Base-by-base conservation (phyloP, 2,329 filamentous ascomycete genomes). In the Fusarium bactridioides region DNA sequence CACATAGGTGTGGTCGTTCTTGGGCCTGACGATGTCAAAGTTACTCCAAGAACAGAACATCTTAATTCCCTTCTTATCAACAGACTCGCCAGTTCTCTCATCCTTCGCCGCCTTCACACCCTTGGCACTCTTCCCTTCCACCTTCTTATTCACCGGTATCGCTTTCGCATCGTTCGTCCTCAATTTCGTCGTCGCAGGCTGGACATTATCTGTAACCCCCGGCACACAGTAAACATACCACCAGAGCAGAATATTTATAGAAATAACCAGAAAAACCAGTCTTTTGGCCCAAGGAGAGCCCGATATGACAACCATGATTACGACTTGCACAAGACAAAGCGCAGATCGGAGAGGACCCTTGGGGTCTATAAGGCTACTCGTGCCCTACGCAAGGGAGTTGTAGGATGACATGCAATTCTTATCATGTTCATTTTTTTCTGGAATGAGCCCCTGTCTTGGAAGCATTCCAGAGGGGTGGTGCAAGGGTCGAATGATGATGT, bases 391-490 rank as follows among this genome's bases (percentile, higher is more conserved):
- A 73, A 73, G 70, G 70, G 70, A 73, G 57, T 29, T 18, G 5
- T 5, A 23, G 50, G 41, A 8, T 23, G 50, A 35, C 16, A 67
- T 62, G 25, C n/a, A 48, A 57, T 45, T 31, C 47, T 37, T 54
- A 23, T 29, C 37, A 31, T 13, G 41, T 10, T 35, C 25, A 41
- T 21, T 44, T 45, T 43, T 35, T 57, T 45, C 33, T 62, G 70
- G 66, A 73, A 73, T 73, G 70, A 61, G 54, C 61, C 70, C 70
- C 70, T 73, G 61, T 64, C 65, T 58, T 58, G 50, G 29, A 41
- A 51, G 45, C 70, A 73, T 73, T 73, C 70, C 70, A 5, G 9
- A 53, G 35, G 19, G 10, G 50, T 44, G 44, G 57, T 29, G 29
- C 41, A 48, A 71, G 62, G 62, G 57, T 16, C 31, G 23, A 43